Conservation (phyloP, 2,329 filamentous ascomycete genomes). For the Cladorrhinum sp. region DNA sequence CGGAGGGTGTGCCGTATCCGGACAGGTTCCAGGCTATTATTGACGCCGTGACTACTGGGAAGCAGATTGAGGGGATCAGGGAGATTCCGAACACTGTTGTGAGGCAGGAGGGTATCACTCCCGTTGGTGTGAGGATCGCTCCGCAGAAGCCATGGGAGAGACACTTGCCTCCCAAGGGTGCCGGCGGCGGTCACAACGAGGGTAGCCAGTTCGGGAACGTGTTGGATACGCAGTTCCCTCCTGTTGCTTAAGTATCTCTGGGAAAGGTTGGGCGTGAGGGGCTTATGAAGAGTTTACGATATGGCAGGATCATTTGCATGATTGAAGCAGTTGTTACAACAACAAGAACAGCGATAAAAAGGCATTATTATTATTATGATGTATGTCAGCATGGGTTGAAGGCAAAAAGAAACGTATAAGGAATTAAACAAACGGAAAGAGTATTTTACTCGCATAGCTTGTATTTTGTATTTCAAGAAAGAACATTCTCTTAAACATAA, state of each 20-base stretch:
- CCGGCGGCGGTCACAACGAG: background rate
- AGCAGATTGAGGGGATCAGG: constrained; percentile 81
- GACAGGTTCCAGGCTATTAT: constrained; percentile 82
- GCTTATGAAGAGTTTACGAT: no score
- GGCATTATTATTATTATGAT: no score
- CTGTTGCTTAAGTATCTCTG: background rate
- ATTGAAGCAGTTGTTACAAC: no score
- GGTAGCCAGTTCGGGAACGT: background rate
- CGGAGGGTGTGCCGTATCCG: constrained; percentile 63
- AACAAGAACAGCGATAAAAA: no score
- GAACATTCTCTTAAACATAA: no score
- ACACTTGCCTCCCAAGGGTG: background rate
- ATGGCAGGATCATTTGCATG: no score
- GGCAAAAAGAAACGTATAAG: no score
- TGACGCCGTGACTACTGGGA: constrained; percentile 76
- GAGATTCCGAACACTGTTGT: constrained; percentile 81
- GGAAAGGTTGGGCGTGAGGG: no score
- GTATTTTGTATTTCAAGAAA: no score
- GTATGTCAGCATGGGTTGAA: no score
- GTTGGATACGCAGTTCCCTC: background rate
- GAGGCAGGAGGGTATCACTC: constrained; percentile 49
- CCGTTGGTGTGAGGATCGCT: background rate
- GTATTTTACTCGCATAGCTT: no score
- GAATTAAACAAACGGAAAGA: no score
- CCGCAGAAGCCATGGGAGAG: background rate